Evolutionary conservation across 495 filamentous ascomycete genomes (phyloP).

Genomic region (Hypoxylon perforatum): DNA sequence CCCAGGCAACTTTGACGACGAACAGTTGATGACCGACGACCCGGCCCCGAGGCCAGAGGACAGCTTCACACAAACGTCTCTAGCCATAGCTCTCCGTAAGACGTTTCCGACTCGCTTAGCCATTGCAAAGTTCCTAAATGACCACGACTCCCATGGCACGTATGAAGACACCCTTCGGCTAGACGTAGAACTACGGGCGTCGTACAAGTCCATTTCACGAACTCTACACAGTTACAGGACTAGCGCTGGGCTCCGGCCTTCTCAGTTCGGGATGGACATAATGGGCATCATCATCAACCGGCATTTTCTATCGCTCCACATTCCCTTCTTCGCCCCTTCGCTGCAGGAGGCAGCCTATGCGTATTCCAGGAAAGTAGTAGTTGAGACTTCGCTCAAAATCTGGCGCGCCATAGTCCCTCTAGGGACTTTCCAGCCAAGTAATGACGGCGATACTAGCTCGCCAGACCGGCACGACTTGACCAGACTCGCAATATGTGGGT

Average conservation of each 20-base stretch:
- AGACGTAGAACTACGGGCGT: slow-evolving; percentile 49
- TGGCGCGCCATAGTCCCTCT: slow-evolving; percentile 41
- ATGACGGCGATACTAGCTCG: slow-evolving; percentile 20
- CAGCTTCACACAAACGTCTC: slow-evolving; percentile 53
- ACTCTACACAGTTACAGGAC: slow-evolving; percentile 50
- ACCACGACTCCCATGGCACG: slow-evolving; percentile 42
- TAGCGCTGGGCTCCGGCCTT: slow-evolving; percentile 46
- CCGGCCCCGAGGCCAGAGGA: slow-evolving; percentile 28
- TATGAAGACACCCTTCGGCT: slow-evolving; percentile 53
- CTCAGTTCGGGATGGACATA: slow-evolving; percentile 51
- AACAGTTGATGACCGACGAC: slow-evolving; percentile 48
- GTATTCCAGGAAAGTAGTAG: slow-evolving; percentile 58
- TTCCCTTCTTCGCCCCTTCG: slow-evolving; percentile 49
- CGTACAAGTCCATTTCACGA: slow-evolving; percentile 48
- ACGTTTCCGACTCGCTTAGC: slow-evolving; percentile 50
- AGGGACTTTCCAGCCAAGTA: slow-evolving; percentile 35
- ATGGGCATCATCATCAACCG: slow-evolving; percentile 59
- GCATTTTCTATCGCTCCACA: slow-evolving; percentile 65
- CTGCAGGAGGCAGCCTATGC: slow-evolving; percentile 55
- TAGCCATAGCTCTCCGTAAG: slow-evolving; percentile 50
- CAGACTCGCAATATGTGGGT: slow-evolving; percentile 56
- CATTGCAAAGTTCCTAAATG: slow-evolving; percentile 52
- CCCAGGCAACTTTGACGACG: slow-evolving; percentile 61
- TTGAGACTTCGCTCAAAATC: slow-evolving; percentile 58
- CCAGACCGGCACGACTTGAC: slow-evolving; percentile 52